Base-by-base conservation (phyloP, 257 asterid species). In the Gentiana straminea region DNA sequence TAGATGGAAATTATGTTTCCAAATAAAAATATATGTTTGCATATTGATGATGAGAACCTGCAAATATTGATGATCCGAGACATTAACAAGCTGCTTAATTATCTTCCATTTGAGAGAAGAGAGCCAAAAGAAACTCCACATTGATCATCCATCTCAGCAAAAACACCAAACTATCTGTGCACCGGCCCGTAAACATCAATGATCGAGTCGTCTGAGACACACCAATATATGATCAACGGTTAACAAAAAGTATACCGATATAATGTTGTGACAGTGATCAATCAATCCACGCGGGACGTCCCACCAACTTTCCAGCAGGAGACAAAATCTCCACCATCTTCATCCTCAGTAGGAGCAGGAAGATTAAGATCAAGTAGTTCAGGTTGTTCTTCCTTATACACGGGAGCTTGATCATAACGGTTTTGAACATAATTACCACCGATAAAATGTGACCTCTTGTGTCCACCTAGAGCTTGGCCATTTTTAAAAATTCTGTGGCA, bases 391-490 rank as follows among this genome's bases (percentile, higher is more conserved):
- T 79, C 58, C 76, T 80, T 81, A 55, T 8, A 67, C 5, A 59
- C 69, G 3, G 72, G 69, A 24, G 70, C 50, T 13, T 60, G 84
- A 62, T 55, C 68, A 53, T 37, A 71, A 50, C 36, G 57, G 12
- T 41, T 58, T 60, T 49, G 71, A 48, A 67, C 86, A 11, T 60
- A 75, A 41, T 70, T 61, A n/a, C 79, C 79, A 9, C 75, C 77
- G 8, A 90, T 64, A 54, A 84, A 82, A 79, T 90, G 97, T 9
- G 94, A 84, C 79, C 96, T 79, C 73, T 90, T 90, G 54, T 90
- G 97, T 39, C 97, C 97, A 24, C 98, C 98, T 43, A 91, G 76
- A 24, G 98, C 98, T 63, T 87, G 98, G 12, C 98, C 98, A 44
- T 85, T 84, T 83, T 86, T 91, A 70, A 91, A 91, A 59, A 86